Evolutionary conservation across 352 stramenopile species (phyloP).

Genomic region (Globisporangium lucens): DNA sequence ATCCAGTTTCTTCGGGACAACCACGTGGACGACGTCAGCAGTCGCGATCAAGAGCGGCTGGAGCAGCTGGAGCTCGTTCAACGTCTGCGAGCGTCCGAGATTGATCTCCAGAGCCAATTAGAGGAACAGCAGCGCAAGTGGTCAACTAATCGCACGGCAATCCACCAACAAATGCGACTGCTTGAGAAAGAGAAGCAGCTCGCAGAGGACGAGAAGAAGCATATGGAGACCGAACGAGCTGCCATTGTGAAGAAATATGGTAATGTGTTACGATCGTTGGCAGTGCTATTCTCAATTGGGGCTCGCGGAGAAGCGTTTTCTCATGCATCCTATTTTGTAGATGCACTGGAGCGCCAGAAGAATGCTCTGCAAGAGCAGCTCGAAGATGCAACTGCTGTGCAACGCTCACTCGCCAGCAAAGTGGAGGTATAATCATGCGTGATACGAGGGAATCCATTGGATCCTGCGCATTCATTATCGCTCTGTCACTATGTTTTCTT

Average conservation of each 20-base stretch:
- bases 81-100: constrained; percentile 38
- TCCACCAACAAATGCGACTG: constrained; percentile 50
- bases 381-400: constrained; percentile 1
- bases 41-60: constrained; percentile 55
- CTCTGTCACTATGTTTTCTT: neutral
- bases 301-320: neutral
- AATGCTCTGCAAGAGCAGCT: constrained; percentile 19
- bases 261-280: constrained; percentile 13
- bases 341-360: constrained; percentile 15
- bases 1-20: constrained; percentile 54
- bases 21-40: constrained; percentile 40
- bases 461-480: neutral
- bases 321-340: neutral
- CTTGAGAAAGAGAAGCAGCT: constrained; percentile 59
- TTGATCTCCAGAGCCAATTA: constrained; percentile 47
- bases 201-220: constrained; percentile 29
- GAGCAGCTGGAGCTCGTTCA: constrained; percentile 61
- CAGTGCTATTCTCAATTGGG: neutral
- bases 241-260: constrained; percentile 32
- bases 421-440: constrained; percentile 18
- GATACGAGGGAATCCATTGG: neutral
- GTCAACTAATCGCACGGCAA: constrained; percentile 34
- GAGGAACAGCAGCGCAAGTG: constrained; percentile 66
- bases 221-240: constrained; percentile 18
- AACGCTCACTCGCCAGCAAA: constrained; percentile 9